phyloP scores from a whole-genome alignment of 2,329 filamentous ascomycete species.

The Fusarium sp. region DNA sequence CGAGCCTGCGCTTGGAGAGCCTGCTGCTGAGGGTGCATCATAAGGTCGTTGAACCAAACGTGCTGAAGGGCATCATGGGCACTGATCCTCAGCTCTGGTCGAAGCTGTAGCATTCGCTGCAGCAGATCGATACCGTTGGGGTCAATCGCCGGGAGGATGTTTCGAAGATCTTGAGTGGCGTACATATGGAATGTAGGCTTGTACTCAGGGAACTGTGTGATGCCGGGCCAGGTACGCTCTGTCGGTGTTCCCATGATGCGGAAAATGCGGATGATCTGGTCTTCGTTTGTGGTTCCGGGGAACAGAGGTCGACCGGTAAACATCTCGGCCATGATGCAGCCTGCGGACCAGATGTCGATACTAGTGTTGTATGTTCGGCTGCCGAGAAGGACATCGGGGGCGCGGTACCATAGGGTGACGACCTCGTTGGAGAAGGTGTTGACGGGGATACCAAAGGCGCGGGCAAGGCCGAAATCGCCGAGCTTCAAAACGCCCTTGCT shows the following conservation, averaged over 20 bases:
- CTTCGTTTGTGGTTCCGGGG: slow-evolving; percentile 97
- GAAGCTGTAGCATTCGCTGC: slow-evolving; percentile 88
- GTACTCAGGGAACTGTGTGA: slow-evolving; percentile 96
- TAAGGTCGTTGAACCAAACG: slow-evolving; percentile 86
- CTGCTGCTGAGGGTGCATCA: slow-evolving; percentile 60
- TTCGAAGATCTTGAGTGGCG: slow-evolving; percentile 86
- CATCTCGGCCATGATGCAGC: slow-evolving; percentile 99
- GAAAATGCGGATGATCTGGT: slow-evolving; percentile 97
- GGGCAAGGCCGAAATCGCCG: slow-evolving; percentile 91
- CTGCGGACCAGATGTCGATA: slow-evolving; percentile 99
- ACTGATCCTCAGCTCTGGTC: slow-evolving; percentile 89
- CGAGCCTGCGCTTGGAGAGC: slow-evolving; percentile 54
- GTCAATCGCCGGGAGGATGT: slow-evolving; percentile 91
- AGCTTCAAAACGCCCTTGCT: slow-evolving; percentile 89
- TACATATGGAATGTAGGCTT: slow-evolving; percentile 95
- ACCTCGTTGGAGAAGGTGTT: slow-evolving; percentile 99
- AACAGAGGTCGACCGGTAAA: slow-evolving; percentile 95
- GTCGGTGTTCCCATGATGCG: slow-evolving; percentile 97
- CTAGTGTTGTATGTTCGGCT: slow-evolving; percentile 98
- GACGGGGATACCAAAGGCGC: slow-evolving; percentile 95
- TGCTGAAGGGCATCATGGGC: slow-evolving; percentile 87
- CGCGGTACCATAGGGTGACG: slow-evolving; percentile 96
- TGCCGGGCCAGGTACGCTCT: slow-evolving; percentile 93
- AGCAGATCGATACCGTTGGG: slow-evolving; percentile 85
- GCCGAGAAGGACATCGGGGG: slow-evolving; percentile 92